Conservation (phyloP, 768 basidiomycete species). For the Naematelia aurantialba region DNA sequence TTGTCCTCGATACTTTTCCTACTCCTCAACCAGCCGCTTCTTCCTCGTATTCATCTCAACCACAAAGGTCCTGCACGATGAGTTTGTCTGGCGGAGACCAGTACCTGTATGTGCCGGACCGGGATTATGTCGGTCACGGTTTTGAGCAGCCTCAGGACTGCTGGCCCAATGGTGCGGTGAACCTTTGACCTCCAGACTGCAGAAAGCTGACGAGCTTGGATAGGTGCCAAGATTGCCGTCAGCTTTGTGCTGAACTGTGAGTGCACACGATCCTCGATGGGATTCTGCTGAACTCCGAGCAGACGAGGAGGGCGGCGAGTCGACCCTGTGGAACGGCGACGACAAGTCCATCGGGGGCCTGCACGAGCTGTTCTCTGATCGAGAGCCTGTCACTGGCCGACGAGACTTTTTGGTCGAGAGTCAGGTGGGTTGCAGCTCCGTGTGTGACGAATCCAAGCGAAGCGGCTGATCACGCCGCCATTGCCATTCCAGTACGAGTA, state of each 20-base stretch:
- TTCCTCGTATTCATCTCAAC: neutral
- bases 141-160: slow-evolving; percentile 9
- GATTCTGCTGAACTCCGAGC: neutral
- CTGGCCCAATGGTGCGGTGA: slow-evolving; percentile 30
- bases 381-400: slow-evolving; percentile 16
- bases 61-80: neutral
- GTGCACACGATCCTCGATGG: neutral
- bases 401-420: slow-evolving; percentile 29
- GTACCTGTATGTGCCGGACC: slow-evolving; percentile 13
- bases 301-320: slow-evolving; percentile 19
- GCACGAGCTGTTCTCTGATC: slow-evolving; percentile 27
- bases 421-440: slow-evolving; percentile 16
- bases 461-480: neutral
- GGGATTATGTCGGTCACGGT: slow-evolving; percentile 38
- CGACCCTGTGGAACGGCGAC: slow-evolving; percentile 36
- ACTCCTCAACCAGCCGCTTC: neutral
- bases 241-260: slow-evolving; percentile 34
- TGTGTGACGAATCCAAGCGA: neutral
- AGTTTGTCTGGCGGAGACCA: neutral
- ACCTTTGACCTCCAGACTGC: too few species aligned
- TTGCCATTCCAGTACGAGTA: slow-evolving; percentile 36
- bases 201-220: too few species aligned
- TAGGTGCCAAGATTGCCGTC: slow-evolving; percentile 36
- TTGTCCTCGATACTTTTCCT: neutral
- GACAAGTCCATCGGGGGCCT: slow-evolving; percentile 20